Percentiles rank a stretch among this genome's conserved stretches.
phyloP scores from a whole-genome alignment of 805 yeast genomes.

The Spathaspora arborariae region DNA sequence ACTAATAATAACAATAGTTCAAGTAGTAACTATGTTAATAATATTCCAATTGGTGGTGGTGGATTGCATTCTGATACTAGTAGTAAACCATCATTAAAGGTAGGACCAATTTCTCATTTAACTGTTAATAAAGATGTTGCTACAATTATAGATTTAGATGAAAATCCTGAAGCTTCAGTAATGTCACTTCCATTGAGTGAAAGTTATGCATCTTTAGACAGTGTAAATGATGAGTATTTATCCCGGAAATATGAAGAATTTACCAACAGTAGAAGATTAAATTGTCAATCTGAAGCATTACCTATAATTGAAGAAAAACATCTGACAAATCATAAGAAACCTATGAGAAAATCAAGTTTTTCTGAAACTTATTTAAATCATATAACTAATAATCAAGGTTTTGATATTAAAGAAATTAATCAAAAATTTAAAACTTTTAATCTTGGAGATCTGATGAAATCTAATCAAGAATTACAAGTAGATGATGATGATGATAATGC shows the following conservation, averaged over 20 bases:
- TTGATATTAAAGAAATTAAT: conserved; percentile 16
- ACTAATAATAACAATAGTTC: not conserved
- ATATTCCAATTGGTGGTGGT: too few species aligned
- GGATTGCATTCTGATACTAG: not conserved
- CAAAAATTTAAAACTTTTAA: conserved; percentile 35
- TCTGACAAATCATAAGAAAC: not conserved
- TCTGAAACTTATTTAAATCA: conserved; percentile 10
- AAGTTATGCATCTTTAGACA: conserved; percentile 75
- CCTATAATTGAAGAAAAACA: not conserved
- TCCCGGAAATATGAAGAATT: conserved; percentile 35
- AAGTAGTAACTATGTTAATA: not conserved
- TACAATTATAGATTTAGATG: not conserved
- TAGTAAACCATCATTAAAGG: conserved; percentile 16
- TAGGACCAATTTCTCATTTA: conserved; percentile 22
- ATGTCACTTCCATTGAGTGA: conserved; percentile 66
- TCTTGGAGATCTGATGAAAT: conserved; percentile 32
- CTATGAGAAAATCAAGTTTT: conserved; percentile 7
- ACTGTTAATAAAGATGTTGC: not conserved
- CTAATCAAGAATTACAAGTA: not conserved
- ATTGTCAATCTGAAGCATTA: conserved; percentile 4
- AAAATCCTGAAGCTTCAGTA: conserved; percentile 55
- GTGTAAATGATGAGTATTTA: conserved; percentile 57
- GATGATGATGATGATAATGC: conserved; percentile 15
- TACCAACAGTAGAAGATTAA: conserved; percentile 11
- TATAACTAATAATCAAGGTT: not conserved